Evolutionary conservation across 495 filamentous ascomycete genomes (phyloP), one percentile per base, ranked within the genome.

Genomic region (Durotheca rogersii): DNA sequence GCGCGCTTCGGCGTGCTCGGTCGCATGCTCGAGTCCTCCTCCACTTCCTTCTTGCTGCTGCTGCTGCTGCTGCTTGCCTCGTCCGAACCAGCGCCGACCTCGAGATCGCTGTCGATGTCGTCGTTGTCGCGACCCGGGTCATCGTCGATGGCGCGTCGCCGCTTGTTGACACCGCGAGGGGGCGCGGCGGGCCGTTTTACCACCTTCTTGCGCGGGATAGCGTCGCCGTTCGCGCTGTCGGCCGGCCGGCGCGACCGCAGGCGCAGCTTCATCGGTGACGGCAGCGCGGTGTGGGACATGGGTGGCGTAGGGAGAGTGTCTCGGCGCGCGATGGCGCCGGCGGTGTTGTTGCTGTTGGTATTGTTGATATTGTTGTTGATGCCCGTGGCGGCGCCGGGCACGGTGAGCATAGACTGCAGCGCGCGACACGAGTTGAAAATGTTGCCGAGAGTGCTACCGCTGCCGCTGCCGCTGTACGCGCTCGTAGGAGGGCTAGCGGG

Each of bases 361-460:
- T n/a, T n/a, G n/a, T n/a, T n/a, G n/a, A n/a, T n/a, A n/a, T n/a
- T n/a, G n/a, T 81, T 74, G 17, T 76, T 73, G 3, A 68, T 65
- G 25, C 72, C 71, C 1, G 75, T 67, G 63, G 67, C 59, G 64
- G 68, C 68, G 59, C 62, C 49, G 18, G 70, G 30, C 19, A 58
- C 52, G 39, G 62, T 55, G 17, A 90, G 74, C 48, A 88, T 81
- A 0, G 81, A 81, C 56, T 90, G 86, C 0, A 90, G 77, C 2
- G 83, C 80, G 65, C 84, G 85, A 66, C 85, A 89, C 44, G 84
- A 83, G 32, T 75, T 78, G 56, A 83, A 75, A 43, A 88, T 78
- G 66, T 82, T 80, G 53, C 79, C 76, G 39, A 78, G 60, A 21
- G 78, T 72, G 34, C 63, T 71, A n/a, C n/a, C n/a, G n/a, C n/a